Evolutionary conservation across 179 eudicot genomes (phyloP).

Genomic region (Silene coronaria): DNA sequence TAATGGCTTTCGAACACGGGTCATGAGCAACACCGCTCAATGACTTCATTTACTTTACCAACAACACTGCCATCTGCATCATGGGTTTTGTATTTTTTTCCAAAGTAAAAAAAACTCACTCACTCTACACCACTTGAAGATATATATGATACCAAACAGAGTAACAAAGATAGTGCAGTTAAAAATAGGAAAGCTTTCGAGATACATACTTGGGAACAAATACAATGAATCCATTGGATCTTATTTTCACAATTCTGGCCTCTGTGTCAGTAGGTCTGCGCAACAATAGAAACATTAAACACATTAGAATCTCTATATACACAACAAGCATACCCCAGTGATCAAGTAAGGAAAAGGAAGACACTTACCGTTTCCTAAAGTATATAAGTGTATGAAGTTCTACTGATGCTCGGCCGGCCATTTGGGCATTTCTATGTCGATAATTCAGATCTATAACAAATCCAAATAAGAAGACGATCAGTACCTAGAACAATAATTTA

Average conservation of each 20-base stretch:
- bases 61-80: background rate
- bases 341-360: conserved; percentile 4
- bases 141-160: background rate
- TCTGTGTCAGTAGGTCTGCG: conserved; percentile 91
- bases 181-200: conserved; percentile 4
- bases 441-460: conserved; percentile 73
- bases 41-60: too few relatives aligned
- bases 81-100: background rate
- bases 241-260: conserved; percentile 87
- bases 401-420: conserved; percentile 94
- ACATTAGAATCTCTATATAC: background rate
- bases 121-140: background rate
- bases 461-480: conserved; percentile 11
- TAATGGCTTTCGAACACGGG: too few relatives aligned
- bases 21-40: background rate
- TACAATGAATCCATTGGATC: conserved; percentile 95
- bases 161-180: background rate
- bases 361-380: conserved; percentile 64
- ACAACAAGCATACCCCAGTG: background rate
- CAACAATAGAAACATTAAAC: conserved; percentile 13
- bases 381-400: conserved; percentile 90
- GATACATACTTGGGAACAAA: conserved; percentile 87
- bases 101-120: background rate
- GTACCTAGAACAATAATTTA: conserved; percentile 2
- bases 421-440: conserved; percentile 94